phyloP scores from a whole-genome alignment of 768 basidiomycete genomes.

The Macrolepiota albuminosa region DNA sequence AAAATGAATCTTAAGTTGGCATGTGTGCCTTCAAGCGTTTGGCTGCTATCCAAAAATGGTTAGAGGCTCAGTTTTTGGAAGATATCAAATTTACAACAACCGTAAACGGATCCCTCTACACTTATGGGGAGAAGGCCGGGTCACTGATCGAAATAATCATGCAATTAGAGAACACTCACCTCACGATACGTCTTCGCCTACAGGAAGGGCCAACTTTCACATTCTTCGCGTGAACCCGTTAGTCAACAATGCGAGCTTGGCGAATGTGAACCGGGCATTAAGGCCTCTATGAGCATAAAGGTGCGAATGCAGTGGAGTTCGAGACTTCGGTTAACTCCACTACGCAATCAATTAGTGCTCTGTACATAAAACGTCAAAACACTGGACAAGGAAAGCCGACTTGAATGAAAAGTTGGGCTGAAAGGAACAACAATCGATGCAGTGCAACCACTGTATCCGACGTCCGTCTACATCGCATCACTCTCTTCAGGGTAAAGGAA shows the following conservation, averaged over 20 bases:
- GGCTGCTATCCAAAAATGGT: conserved; percentile 35
- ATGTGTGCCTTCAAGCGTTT: conserved; percentile 33
- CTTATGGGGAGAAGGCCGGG: conserved; percentile 21
- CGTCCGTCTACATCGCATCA: conserved; percentile 18
- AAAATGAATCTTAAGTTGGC: conserved; percentile 35
- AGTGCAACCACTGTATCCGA: conserved; percentile 3
- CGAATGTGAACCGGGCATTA: conserved; percentile 15
- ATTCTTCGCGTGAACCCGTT: conserved; percentile 12
- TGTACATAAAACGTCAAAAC: conserved; percentile 17
- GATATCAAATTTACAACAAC: conserved; percentile 22
- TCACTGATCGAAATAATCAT: conserved; percentile 17
- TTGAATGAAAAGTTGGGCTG: conserved; percentile 9
- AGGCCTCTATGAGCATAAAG: conserved; percentile 12
- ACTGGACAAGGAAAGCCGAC: conserved; percentile 8
- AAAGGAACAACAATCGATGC: conserved; percentile 7
- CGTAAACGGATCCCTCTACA: conserved; percentile 19
- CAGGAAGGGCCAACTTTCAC: conserved; percentile 11
- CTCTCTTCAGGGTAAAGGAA: conserved; percentile 8
- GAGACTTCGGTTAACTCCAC: conserved; percentile 14
- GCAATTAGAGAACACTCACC: conserved; percentile 12
- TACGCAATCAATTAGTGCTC: conserved; percentile 15
- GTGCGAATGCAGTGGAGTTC: conserved; percentile 3
- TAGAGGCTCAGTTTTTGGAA: conserved; percentile 20
- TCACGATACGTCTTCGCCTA: conserved; percentile 1
- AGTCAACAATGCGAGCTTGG: conserved; percentile 12